Base-by-base conservation (phyloP, 768 basidiomycete genomes). In the Leccinum disarticulatum region DNA sequence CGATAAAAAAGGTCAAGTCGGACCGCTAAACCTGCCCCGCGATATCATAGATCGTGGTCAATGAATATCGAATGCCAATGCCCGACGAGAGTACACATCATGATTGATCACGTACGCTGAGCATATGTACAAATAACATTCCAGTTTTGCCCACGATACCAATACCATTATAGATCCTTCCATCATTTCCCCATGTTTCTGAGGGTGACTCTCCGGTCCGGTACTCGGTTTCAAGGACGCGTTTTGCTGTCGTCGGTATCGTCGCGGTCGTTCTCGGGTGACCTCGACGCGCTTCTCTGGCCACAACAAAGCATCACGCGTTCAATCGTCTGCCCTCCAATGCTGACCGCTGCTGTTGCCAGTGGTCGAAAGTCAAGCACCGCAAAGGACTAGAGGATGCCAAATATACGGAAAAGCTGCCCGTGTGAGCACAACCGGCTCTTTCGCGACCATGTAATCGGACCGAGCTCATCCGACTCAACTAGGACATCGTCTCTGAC, bases 281-380 rank as follows among this genome's bases (percentile, higher is more conserved):
- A 67, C 76, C 13, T 52, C 65, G n/a, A 52, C 56, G 27, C 50
- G 54, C 30, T 58, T 70, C 13, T 71, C 79, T 1, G 79, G 79
- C 35, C 79, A 80, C 55, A 80, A 67, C 69, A 80, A 80, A 67
- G 79, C 79, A 56, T 46, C 10, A 3, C 2, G 6, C 35, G 10
- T 52, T 46, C 19, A 46, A 49, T 7, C 25, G 6, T 49, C 22
- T 41, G 15, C 43, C 52, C 30, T 22, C 35, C 48, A 17, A 52
- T 17, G 25, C 55, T 60, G 58, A 70, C 58, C 33, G 19, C 43
- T 5, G 43, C 3, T 10, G 17, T 50, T 4, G 8, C 33, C 60
- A 89, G 87, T 89, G 87, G 87, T 87, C 87, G 0, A 89, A 89
- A 79, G 89, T 89, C 67, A 87, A 88, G 68, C 81, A 86, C 57